These are phyloP conservation scores for Alloteropsis semialata DNA, from an alignment of 176 grass and related monocot genomes.

Conservation along the genomic window DNA sequence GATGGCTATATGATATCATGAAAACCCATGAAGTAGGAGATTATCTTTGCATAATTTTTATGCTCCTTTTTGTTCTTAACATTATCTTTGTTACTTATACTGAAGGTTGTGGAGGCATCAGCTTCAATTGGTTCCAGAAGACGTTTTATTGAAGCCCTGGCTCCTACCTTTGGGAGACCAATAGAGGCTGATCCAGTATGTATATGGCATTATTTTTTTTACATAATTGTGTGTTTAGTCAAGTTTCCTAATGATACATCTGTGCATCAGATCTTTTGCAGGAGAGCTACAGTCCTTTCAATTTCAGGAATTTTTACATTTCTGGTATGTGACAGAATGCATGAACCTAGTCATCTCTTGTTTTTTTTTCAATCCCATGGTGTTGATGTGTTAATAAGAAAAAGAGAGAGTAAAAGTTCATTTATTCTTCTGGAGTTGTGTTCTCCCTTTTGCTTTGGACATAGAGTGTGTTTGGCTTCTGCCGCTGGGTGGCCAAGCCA, in stretches of 20 bases:
- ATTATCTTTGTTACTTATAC: slow-evolving; percentile 17
- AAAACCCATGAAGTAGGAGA: background rate
- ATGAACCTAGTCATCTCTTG: background rate
- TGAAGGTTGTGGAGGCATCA: slow-evolving; percentile 80
- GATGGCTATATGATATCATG: background rate
- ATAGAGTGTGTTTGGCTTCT: no score
- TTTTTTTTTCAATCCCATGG: slow-evolving; percentile 17
- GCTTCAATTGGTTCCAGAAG: slow-evolving; percentile 93
- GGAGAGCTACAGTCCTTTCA: slow-evolving; percentile 71
- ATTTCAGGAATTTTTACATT: slow-evolving; percentile 84
- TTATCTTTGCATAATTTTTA: background rate
- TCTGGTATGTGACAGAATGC: slow-evolving; percentile 69
- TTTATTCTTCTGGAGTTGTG: background rate
- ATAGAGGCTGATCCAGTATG: slow-evolving; percentile 89
- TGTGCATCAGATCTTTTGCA: slow-evolving; percentile 76
- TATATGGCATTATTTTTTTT: slow-evolving; percentile 3
- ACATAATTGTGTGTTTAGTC: slow-evolving; percentile 4
- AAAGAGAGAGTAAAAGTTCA: background rate
- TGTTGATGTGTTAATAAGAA: background rate
- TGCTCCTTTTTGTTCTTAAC: background rate
- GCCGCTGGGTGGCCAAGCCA: no score
- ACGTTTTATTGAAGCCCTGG: slow-evolving; percentile 89
- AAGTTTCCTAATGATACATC: slow-evolving; percentile 6
- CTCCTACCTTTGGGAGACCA: slow-evolving; percentile 74
- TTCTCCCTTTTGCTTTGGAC: background rate